Base-by-base conservation (phyloP, 2,329 filamentous ascomycete species). In the Phyllosticta paracitricarpa region DNA sequence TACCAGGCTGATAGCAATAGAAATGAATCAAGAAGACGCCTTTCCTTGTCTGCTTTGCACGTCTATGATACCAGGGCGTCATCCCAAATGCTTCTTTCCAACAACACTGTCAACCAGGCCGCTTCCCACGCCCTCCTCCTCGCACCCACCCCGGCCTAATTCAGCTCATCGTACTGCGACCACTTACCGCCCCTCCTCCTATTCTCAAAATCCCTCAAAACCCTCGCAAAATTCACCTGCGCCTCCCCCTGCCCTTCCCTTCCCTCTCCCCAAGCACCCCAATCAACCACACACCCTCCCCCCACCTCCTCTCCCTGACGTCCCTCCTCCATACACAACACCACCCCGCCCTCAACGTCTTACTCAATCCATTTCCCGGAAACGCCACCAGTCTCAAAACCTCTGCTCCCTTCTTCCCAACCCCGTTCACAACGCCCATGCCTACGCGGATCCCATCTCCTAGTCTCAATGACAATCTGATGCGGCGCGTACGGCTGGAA, bases 401-500 rank as follows among this genome's bases (percentile, higher is more conserved):
- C 0, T 33, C 58, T 1, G 33, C 9, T 2, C 53, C 53, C 12
- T 25, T 60, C 53, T 60, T 60, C 2, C 33, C 7, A 17, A 55
- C 6, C 8, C 54, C 2, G 26, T 33, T 40, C 6, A 60, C 53
- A 9, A 30, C 3, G 14, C 58, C 19, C 19, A 22, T 22, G 19
- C 19, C 19, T 22, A 22, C 19, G 19, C 0, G 87, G 87, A 68
- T 89, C 87, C 7, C 86, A 77, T 19, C 75, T 68, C 1, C 64
- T 62, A 51, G 70, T 70, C 5, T 71, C 68, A 25, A 77, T 76
- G 22, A 62, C 54, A 19, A 73, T 57, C 33, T 40, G 33, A 17
- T 40, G 33, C 10, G 33, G 33, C 2, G 33, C 10, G 10, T 40
- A 91, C 82, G 93, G 73, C 68, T 91, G 90, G 22, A 94, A 72